Evolutionary conservation across 306 rosid species (phyloP).

Genomic region (Sindora glabra): DNA sequence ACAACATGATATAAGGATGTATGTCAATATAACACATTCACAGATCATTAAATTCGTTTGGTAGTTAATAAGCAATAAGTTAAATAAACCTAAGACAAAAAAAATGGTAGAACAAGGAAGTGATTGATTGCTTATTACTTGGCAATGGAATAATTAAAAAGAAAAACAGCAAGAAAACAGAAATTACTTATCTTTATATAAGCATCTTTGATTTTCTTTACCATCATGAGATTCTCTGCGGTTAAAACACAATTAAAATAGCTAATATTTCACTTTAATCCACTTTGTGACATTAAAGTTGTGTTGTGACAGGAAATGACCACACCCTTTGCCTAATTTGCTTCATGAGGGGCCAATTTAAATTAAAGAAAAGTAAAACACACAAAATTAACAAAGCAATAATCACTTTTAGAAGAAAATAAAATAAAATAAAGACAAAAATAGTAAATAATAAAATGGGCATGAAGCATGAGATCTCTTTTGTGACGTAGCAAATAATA

Average conservation of each 20-base stretch:
- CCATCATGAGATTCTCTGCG: background rate
- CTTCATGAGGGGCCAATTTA: slow-evolving; percentile 14
- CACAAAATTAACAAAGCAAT: background rate
- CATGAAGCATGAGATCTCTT: too few species aligned
- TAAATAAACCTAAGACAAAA: too few species aligned
- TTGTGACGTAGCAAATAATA: too few species aligned
- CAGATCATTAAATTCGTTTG: too few species aligned
- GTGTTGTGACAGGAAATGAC: background rate
- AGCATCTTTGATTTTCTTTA: background rate
- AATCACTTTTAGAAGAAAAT: slow-evolving; percentile 2
- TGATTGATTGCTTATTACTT: too few species aligned
- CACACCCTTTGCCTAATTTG: background rate
- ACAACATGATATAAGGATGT: too few species aligned
- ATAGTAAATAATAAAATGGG: too few species aligned
- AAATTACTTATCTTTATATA: background rate
- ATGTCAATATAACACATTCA: too few species aligned
- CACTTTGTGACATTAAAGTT: slow-evolving; percentile 8
- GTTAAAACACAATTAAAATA: background rate
- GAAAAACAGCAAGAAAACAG: background rate
- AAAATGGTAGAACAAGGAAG: too few species aligned
- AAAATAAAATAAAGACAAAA: background rate
- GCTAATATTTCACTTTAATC: slow-evolving; percentile 1
- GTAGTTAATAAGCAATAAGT: too few species aligned
- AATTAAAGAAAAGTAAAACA: background rate
- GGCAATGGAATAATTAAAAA: background rate